phyloP scores from a whole-genome alignment of 352 stramenopile genomes.

The Phytophthora melonis region DNA sequence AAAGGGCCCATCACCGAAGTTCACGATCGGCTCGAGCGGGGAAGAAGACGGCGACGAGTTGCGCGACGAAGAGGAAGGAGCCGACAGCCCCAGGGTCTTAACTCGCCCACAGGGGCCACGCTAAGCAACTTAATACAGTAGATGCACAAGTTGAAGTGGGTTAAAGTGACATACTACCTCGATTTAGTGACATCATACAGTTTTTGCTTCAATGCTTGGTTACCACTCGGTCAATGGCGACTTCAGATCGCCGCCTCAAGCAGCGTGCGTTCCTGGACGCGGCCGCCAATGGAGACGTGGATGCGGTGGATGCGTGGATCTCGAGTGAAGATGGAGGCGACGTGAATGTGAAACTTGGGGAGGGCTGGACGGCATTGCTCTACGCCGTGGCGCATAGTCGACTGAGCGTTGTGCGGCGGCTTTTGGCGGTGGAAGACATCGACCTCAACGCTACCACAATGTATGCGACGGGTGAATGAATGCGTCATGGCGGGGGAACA shows the following conservation, averaged over 20 bases:
- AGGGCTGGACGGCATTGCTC: constrained; percentile 78
- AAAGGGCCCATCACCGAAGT: constrained; percentile 43
- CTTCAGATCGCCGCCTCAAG: background rate
- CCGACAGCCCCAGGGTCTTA: constrained; percentile 1
- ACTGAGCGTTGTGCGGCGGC: constrained; percentile 45
- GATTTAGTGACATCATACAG: constrained; percentile 3
- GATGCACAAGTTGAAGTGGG: background rate
- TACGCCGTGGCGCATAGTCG: constrained; percentile 68
- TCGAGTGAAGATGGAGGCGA: constrained; percentile 27
- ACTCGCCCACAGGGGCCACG: constrained; percentile 7
- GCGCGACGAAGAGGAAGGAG: constrained; percentile 23
- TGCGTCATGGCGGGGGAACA: background rate
- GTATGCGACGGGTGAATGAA: constrained; percentile 32
- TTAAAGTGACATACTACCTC: background rate
- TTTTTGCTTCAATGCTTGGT: no score
- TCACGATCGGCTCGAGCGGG: constrained; percentile 55
- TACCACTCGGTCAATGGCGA: background rate
- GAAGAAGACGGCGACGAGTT: constrained; percentile 50
- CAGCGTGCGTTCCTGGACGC: constrained; percentile 61
- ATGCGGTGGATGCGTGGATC: constrained; percentile 54
- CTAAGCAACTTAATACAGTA: background rate
- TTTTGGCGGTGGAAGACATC: constrained; percentile 45
- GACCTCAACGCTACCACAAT: constrained; percentile 71
- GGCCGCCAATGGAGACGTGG: constrained; percentile 50
- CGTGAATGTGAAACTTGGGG: constrained; percentile 65